Percentiles rank a stretch among this genome's conserved stretches.
Conservation (phyloP, 2,329 filamentous ascomycete species). For the Ceratocystis diversiconidia region DNA sequence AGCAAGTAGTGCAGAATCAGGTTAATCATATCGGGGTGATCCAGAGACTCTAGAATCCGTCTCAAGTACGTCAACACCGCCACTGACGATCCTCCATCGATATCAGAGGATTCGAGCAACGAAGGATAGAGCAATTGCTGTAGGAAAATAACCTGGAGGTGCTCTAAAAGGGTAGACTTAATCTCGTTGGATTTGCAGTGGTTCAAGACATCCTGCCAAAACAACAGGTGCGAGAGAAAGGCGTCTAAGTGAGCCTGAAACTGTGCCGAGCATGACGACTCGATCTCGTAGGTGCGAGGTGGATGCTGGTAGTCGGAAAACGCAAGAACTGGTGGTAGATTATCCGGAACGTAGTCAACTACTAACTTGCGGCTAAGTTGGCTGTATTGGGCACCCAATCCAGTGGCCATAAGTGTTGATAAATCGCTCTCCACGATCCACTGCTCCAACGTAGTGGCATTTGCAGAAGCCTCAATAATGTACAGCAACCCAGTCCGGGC, state of each 20-base stretch:
- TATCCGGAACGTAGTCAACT: slow-evolving; percentile 58
- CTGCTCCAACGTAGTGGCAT: slow-evolving; percentile 67
- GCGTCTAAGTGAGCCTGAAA: slow-evolving; percentile 81
- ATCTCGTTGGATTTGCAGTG: slow-evolving; percentile 88
- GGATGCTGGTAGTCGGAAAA: slow-evolving; percentile 79
- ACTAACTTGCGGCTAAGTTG: slow-evolving; percentile 64
- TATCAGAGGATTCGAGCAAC: slow-evolving; percentile 87
- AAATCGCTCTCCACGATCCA: slow-evolving; percentile 97
- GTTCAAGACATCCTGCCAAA: slow-evolving; percentile 97
- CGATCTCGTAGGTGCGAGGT: slow-evolving; percentile 52
- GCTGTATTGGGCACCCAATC: slow-evolving; percentile 62
- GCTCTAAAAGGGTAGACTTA: slow-evolving; percentile 82
- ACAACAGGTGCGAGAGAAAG: slow-evolving; percentile 85
- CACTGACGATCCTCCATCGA: slow-evolving; percentile 90
- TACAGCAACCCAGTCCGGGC: slow-evolving; percentile 87
- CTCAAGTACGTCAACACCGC: slow-evolving; percentile 88
- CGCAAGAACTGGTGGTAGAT: slow-evolving; percentile 68
- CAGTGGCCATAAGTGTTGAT: slow-evolving; percentile 92
- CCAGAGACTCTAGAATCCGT: slow-evolving; percentile 76
- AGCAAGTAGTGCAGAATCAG: slow-evolving; percentile 87
- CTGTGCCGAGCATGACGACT: slow-evolving; percentile 57
- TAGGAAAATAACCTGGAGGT: slow-evolving; percentile 92
- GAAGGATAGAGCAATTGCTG: slow-evolving; percentile 95
- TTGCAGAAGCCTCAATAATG: slow-evolving; percentile 84
- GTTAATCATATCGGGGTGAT: slow-evolving; percentile 87